Base-by-base conservation (phyloP, 2,329 filamentous ascomycete genomes). In the Aureobasidium sp. region DNA sequence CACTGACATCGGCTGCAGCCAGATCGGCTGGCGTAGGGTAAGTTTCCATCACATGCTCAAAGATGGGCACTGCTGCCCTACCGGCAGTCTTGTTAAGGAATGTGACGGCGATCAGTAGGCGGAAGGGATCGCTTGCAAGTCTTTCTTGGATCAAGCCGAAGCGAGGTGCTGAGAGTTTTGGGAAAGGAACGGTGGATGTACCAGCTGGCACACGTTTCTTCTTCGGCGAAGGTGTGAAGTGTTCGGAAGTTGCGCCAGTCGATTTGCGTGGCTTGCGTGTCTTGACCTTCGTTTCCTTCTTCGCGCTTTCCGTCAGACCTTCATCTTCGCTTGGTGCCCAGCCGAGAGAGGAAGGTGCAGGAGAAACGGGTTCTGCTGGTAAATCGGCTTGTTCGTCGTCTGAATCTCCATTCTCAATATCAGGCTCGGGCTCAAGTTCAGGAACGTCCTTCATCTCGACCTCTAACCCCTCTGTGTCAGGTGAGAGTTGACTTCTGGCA, bases 141-240 rank as follows among this genome's bases (percentile, higher is more conserved):
- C 86, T 82, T 71, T 96, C 92, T 71, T 97, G 92, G 40, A 96
- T 85, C 1, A 97, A 81, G 0, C 91, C 91, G 70, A 96, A 96
- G 6, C 70, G 73, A 0, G 79, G 70, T 0, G 82, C 78, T 8
- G 81, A 79, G 37, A 91, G 82, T 0, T 85, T 82, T 0, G 90
- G 89, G 66, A 93, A 90, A 1, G 77, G 78, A 7, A 80, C 75
- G 64, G 75, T 78, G 5, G 81, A 82, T 11, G 75, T 67, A 9
- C 73, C 73, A 24, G 70, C 69, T 22, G 65, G 66, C n/a, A 64
- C 63, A 9, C 65, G 59, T 47, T 63, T 67, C 29, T 59, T 64
- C 66, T 60, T 72, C 64, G 54, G 62, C 65, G 67, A 39, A 65
- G 59, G 63, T 1, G 66, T 64, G 53, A 73, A 73, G 63, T 73